A percentile compares a stretch with the other conserved stretches of the same genome.
phyloP scores from a whole-genome alignment of 202 grass and related monocot genomes.

The Schoenoplectus tabernaemontani region DNA sequence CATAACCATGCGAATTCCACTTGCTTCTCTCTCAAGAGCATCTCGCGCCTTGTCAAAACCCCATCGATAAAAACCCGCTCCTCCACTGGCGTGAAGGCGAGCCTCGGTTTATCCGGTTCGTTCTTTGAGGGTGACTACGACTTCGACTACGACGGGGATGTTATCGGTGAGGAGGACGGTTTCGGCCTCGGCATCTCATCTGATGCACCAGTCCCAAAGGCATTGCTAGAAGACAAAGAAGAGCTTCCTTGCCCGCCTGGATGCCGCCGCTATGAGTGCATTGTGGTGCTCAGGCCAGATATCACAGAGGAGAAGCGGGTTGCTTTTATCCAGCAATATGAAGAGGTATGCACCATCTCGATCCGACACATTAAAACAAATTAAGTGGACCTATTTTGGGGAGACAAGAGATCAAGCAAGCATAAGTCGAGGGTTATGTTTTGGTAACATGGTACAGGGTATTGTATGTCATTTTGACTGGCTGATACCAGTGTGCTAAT shows the following conservation, averaged over 20 bases:
- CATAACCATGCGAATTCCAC: background rate
- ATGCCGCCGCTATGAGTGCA: conserved; percentile 85
- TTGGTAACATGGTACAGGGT: background rate
- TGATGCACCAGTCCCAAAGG: conserved; percentile 18
- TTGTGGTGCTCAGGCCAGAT: conserved; percentile 82
- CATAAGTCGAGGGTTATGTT: background rate
- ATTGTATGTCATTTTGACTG: background rate
- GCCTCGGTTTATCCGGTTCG: conserved; percentile 59
- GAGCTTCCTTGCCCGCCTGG: conserved; percentile 86
- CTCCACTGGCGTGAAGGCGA: conserved; percentile 42
- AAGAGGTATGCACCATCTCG: too few relatives aligned
- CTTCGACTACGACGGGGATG: conserved; percentile 40
- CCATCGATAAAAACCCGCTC: conserved; percentile 4
- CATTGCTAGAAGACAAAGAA: conserved; percentile 71
- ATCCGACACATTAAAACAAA: background rate
- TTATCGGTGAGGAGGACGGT: background rate
- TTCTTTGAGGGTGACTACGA: conserved; percentile 29
- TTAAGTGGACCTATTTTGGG: background rate
- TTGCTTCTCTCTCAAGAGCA: background rate
- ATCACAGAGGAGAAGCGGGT: conserved; percentile 96
- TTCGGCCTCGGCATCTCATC: conserved; percentile 44
- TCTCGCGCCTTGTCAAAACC: background rate
- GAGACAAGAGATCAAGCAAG: background rate
- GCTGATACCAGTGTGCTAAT: background rate
- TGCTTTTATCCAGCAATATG: conserved; percentile 73